Evolutionary conservation across 805 yeast species (phyloP).

Genomic region (Saccharomycopsis fibuligera): DNA sequence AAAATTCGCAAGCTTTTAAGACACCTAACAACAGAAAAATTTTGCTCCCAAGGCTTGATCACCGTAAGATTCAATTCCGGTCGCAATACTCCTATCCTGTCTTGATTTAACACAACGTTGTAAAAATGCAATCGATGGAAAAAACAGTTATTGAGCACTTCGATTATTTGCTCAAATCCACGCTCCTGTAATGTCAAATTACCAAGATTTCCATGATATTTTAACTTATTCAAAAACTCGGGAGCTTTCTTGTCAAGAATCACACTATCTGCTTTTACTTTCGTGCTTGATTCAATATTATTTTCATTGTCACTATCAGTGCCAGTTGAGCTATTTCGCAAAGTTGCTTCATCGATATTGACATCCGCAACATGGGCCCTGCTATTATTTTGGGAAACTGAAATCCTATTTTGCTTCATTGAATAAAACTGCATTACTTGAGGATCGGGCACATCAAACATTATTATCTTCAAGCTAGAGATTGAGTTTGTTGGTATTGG

Average conservation of each 20-base stretch:
- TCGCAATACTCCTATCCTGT: too few species aligned
- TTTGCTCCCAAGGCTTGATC: slow-evolving; percentile 20
- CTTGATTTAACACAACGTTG: not conserved
- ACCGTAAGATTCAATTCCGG: too few species aligned
- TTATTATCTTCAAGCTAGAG: slow-evolving; percentile 14
- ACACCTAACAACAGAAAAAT: slow-evolving; percentile 11
- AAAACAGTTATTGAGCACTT: slow-evolving; percentile 16
- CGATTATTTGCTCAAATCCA: slow-evolving; percentile 12
- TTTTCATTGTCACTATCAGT: slow-evolving; percentile 1
- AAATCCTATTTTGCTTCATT: slow-evolving; percentile 14
- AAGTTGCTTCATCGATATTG: too few species aligned
- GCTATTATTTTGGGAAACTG: slow-evolving; percentile 5
- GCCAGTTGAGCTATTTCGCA: too few species aligned
- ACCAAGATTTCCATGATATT: slow-evolving; percentile 12
- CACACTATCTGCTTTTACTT: not conserved
- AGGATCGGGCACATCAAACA: slow-evolving; percentile 21
- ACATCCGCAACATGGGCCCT: too few species aligned
- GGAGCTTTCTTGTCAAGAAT: not conserved
- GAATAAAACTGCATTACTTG: slow-evolving; percentile 21
- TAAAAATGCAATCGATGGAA: slow-evolving; percentile 14
- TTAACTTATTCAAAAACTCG: not conserved
- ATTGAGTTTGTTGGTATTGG: slow-evolving; percentile 18
- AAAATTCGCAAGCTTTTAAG: slow-evolving; percentile 15
- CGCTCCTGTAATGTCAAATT: slow-evolving; percentile 14
- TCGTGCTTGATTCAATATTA: not conserved